Evolutionary conservation across 495 filamentous ascomycete genomes (phyloP).

Genomic region (Hypomontagnella monticulosa): DNA sequence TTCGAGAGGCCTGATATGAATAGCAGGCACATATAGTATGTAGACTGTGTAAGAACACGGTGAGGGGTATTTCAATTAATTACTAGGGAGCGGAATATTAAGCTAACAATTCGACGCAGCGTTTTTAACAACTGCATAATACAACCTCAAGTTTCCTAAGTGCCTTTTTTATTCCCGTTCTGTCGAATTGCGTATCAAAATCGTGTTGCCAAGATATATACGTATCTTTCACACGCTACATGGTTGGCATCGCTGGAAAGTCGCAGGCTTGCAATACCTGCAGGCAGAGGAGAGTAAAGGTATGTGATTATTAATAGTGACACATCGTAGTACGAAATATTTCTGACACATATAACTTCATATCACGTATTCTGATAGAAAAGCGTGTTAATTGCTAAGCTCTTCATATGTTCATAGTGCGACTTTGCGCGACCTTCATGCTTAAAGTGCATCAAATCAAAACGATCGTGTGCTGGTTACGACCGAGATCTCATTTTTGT

Average conservation of each 20-base stretch:
- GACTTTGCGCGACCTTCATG: slow-evolving; percentile 51
- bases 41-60: too few species aligned
- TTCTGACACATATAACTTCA: not conserved
- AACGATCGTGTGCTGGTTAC: slow-evolving; percentile 52
- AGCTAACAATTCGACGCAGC: too few species aligned
- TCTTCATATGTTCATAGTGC: slow-evolving; percentile 43
- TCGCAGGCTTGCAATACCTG: slow-evolving; percentile 61
- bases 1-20: too few species aligned
- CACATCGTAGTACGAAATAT: not conserved
- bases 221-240: slow-evolving; percentile 12
- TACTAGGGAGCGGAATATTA: too few species aligned
- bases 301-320: slow-evolving; percentile 28
- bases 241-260: slow-evolving; percentile 59
- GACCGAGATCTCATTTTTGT: slow-evolving; percentile 50
- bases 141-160: too few species aligned
- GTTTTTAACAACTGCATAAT: too few species aligned
- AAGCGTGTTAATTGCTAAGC: not conserved
- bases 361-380: not conserved
- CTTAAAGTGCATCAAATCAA: slow-evolving; percentile 49
- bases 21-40: too few species aligned
- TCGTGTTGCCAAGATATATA: too few species aligned
- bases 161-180: too few species aligned
- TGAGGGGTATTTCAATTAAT: too few species aligned
- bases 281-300: slow-evolving; percentile 53
- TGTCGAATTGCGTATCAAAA: too few species aligned